Conservation (phyloP, 2,329 filamentous ascomycete genomes). For the Botryotinia convoluta region DNA sequence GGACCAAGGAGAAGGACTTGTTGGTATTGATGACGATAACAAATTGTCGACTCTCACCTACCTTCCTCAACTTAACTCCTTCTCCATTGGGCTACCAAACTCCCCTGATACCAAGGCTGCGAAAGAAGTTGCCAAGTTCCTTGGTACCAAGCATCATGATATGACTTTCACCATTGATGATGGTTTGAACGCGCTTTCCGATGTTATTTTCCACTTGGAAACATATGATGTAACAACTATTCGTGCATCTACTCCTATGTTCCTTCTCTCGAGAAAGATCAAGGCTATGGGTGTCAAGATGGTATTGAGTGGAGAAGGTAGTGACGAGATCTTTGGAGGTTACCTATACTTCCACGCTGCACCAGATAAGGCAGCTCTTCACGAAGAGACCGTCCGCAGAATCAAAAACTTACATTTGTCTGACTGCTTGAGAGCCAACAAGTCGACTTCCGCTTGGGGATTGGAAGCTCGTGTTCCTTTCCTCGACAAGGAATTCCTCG, state of each 20-base stretch:
- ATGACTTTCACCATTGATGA: slow-evolving; percentile 99
- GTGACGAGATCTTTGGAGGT: slow-evolving; percentile 96
- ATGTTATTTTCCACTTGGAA: slow-evolving; percentile 98
- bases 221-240: slow-evolving; percentile 98
- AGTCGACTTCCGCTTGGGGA: slow-evolving; percentile 97
- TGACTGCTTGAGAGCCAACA: slow-evolving; percentile 98
- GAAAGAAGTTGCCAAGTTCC: slow-evolving; percentile 89
- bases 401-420: slow-evolving; percentile 95
- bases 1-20: slow-evolving; percentile 67
- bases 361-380: slow-evolving; percentile 87
- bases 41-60: slow-evolving; percentile 86
- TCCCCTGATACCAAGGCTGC: slow-evolving; percentile 92
- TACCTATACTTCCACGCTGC: slow-evolving; percentile 99
- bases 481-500: slow-evolving; percentile 95
- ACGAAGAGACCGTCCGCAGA: slow-evolving; percentile 88
- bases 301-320: slow-evolving; percentile 95
- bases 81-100: slow-evolving; percentile 93
- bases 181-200: slow-evolving; percentile 90
- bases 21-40: slow-evolving; percentile 92
- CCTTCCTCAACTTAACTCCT: slow-evolving; percentile 93
- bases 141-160: slow-evolving; percentile 96
- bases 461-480: slow-evolving; percentile 97
- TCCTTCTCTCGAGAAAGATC: slow-evolving; percentile 95
- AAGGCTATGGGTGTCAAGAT: slow-evolving; percentile 99
- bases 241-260: slow-evolving; percentile 97